These are phyloP conservation scores for Lycium barbarum DNA, from an alignment of 257 asterid species.

Conservation along the genomic window DNA sequence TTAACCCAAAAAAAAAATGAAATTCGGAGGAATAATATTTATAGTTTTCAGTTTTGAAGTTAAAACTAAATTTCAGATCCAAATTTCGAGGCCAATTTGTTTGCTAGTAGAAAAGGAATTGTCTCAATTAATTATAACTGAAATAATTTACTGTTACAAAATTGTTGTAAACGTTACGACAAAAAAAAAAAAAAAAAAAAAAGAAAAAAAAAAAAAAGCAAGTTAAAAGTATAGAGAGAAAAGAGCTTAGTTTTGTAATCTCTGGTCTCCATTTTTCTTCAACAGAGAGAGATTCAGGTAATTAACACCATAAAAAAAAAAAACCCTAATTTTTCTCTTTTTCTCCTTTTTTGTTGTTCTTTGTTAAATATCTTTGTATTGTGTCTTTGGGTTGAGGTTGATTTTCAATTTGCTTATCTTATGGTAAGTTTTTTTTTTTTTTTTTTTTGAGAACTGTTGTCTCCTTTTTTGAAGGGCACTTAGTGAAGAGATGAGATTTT, in stretches of 20 bases:
- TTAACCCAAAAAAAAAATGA: too few relatives aligned
- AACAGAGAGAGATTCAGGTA: slow-evolving; percentile 13
- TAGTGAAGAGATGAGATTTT: not conserved
- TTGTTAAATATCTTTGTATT: not conserved
- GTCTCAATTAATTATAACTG: not conserved
- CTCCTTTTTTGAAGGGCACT: not conserved
- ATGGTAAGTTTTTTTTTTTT: too few relatives aligned
- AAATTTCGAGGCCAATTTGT: not conserved
- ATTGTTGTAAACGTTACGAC: not conserved
- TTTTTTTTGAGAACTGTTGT: too few relatives aligned
- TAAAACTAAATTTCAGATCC: not conserved
- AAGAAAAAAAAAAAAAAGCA: not conserved
- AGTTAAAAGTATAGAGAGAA: not conserved
- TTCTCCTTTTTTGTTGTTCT: not conserved
- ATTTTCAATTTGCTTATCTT: not conserved
- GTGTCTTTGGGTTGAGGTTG: not conserved
- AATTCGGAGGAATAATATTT: too few relatives aligned
- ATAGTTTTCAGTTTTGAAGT: too few relatives aligned
- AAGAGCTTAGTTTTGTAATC: not conserved
- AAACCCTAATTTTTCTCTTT: not conserved
- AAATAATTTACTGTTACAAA: not conserved
- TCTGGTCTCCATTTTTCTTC: not conserved
- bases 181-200: too few relatives aligned
- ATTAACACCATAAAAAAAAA: not conserved
- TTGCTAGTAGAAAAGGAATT: not conserved